Percentiles rank a stretch among this genome's conserved stretches.
These are phyloP conservation scores for Ophiostoma montium DNA, from an alignment of 2,329 filamentous ascomycete genomes.

Conservation along the genomic window DNA sequence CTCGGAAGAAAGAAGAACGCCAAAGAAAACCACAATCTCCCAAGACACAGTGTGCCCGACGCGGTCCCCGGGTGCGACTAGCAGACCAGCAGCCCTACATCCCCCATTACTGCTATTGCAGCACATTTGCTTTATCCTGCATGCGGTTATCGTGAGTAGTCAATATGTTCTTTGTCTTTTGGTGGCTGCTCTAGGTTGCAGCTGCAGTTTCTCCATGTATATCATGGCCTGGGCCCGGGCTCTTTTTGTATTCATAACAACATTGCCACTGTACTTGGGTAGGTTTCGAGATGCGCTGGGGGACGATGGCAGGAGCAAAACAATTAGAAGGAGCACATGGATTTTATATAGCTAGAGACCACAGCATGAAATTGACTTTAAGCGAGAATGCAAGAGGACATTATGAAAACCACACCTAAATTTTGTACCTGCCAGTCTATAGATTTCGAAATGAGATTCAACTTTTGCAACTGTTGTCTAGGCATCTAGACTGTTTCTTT, in stretches of 20 bases:
- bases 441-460: too few species aligned
- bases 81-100: background rate
- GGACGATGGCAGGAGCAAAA: background rate
- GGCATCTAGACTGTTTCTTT: slow-evolving; percentile 4
- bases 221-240: background rate
- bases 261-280: slow-evolving; percentile 4
- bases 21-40: slow-evolving; percentile 4
- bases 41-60: background rate
- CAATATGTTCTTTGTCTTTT: slow-evolving; percentile 1
- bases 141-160: background rate
- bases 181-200: background rate
- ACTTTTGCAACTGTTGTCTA: too few species aligned
- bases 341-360: too few species aligned
- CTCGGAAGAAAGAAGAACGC: slow-evolving; percentile 4
- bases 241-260: background rate
- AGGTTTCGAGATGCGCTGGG: background rate
- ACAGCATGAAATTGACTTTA: too few species aligned
- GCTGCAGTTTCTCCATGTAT: background rate
- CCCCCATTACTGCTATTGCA: background rate
- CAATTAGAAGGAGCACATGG: too few species aligned
- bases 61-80: background rate
- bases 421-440: too few species aligned
- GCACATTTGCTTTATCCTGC: background rate
- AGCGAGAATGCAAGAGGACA: too few species aligned
- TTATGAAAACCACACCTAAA: too few species aligned